Percentiles rank a stretch among this genome's conserved stretches.
Conservation (phyloP, 139 green algal genomes). For the Chlamydomonas sp. region DNA sequence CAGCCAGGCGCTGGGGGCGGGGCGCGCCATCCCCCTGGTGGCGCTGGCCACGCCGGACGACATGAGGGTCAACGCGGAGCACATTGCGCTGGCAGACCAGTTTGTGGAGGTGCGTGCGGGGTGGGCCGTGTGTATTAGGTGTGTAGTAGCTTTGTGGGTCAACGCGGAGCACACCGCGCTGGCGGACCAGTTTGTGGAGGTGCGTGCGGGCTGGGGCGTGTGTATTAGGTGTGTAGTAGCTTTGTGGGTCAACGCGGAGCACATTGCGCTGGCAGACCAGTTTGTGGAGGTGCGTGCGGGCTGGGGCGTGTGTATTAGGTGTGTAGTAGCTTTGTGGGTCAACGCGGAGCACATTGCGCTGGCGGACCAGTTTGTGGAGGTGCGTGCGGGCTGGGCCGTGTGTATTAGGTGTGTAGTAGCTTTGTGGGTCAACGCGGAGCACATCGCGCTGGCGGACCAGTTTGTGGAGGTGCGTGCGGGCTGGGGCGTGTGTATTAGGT, state of each 20-base stretch:
- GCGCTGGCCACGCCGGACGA: slow-evolving; percentile 95
- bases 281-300: slow-evolving; percentile 90
- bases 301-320: neutral
- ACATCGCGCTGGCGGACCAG: slow-evolving; percentile 96
- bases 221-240: neutral
- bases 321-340: slow-evolving; percentile 64
- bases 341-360: slow-evolving; percentile 96
- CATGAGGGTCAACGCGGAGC: slow-evolving; percentile 95
- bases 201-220: slow-evolving; percentile 25
- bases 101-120: slow-evolving; percentile 90
- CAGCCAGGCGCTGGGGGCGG: slow-evolving; percentile 75
- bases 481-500: neutral
- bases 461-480: slow-evolving; percentile 90
- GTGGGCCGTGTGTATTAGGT: neutral
- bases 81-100: slow-evolving; percentile 96
- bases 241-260: slow-evolving; percentile 92
- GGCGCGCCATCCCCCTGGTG: slow-evolving; percentile 80
- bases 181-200: slow-evolving; percentile 98
- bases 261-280: slow-evolving; percentile 97
- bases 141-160: slow-evolving; percentile 64
- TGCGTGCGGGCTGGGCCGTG: slow-evolving; percentile 23
- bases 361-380: slow-evolving; percentile 98
- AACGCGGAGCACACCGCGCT: slow-evolving; percentile 96
- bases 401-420: neutral
- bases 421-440: slow-evolving; percentile 92